Evolutionary conservation across 2,329 filamentous ascomycete species (phyloP), one percentile per base, ranked within the genome.

Genomic region (Ascosphaera pollenicola): DNA sequence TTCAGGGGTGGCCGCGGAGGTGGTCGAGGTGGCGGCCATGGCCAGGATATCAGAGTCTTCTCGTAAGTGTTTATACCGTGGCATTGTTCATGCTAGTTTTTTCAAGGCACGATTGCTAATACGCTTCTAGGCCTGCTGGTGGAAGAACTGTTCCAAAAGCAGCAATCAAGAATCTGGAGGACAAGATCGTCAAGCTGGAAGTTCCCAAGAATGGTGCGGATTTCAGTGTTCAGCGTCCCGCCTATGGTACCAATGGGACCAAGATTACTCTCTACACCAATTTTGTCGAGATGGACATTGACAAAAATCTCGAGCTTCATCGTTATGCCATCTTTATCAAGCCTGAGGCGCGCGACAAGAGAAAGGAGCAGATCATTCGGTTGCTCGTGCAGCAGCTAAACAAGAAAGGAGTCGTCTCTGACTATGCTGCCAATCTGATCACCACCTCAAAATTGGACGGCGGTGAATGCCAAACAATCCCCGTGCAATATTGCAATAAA

Each of bases 321-420:
- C 55, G 59, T 3, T 66, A 68, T 42, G 52, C 54, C 24, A 45
- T 67, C 16, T 45, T 51, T 7, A 49, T 57, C 16, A 43, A 45
- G 1, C 48, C 48, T 3, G 48, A 53, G 17, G 44, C 51, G 2
- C 39, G 51, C 32, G 61, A 60, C 39, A 56, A 56, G 26, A 68
- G 64, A 49, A 63, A 56, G 28, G 58, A 58, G 34, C 61, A 62
- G 3, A 53, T 70, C 3, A 54, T 73, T 13, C 51, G 64, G 13
- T 47, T 66, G 17, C 46, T 73, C 15, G 45, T 62, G 13, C 53
- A 60, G 39, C 49, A 58, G 43, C 45, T 59, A 43, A 35, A 49
- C 13, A 43, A 43, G 19, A 45, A 44, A 8, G 41, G 45, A 28
- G 52, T 64, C 36, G 58, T 58, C 1, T 57, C 57, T 0, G 61